Conservation (phyloP, 768 basidiomycete species). For the Porphyrellus cyaneotinctus region DNA sequence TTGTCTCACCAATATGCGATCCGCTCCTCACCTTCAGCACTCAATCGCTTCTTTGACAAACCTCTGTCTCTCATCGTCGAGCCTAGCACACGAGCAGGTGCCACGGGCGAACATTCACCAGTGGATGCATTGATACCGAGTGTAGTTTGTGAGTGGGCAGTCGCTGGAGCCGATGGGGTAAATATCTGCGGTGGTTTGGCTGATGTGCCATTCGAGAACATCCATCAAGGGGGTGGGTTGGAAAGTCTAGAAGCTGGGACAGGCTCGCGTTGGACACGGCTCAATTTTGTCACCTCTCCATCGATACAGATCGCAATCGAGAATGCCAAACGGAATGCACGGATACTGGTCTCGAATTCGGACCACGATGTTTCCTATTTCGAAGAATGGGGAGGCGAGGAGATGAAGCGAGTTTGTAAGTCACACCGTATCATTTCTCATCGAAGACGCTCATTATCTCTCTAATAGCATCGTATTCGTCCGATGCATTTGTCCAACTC, state of each 20-base stretch:
- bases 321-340: conserved; percentile 54
- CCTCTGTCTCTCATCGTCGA: conserved; percentile 79
- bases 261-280: conserved; percentile 47
- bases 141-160: conserved; percentile 77
- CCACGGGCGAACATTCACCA: conserved; percentile 87
- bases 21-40: conserved; percentile 59
- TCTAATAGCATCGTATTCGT: conserved; percentile 45
- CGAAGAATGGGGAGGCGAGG: conserved; percentile 75
- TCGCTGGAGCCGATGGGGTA: conserved; percentile 35
- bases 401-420: conserved; percentile 77
- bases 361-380: conserved; percentile 85
- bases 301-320: conserved; percentile 52
- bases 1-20: conserved; percentile 75
- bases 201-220: conserved; percentile 10
- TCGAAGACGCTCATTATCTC: background rate
- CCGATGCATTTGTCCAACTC: conserved; percentile 91
- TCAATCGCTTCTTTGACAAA: conserved; percentile 92
- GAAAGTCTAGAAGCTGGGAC: conserved; percentile 8
- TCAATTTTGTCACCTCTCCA: conserved; percentile 75
- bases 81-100: conserved; percentile 77
- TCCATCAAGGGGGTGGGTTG: background rate
- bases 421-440: conserved; percentile 2
- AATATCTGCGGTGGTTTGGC: conserved; percentile 53
- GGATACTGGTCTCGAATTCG: conserved; percentile 64
- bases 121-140: conserved; percentile 89